Percentiles rank a stretch among this genome's conserved stretches.
Evolutionary conservation across 106 monocot species (phyloP).

Genomic region (Posidonia australis): DNA sequence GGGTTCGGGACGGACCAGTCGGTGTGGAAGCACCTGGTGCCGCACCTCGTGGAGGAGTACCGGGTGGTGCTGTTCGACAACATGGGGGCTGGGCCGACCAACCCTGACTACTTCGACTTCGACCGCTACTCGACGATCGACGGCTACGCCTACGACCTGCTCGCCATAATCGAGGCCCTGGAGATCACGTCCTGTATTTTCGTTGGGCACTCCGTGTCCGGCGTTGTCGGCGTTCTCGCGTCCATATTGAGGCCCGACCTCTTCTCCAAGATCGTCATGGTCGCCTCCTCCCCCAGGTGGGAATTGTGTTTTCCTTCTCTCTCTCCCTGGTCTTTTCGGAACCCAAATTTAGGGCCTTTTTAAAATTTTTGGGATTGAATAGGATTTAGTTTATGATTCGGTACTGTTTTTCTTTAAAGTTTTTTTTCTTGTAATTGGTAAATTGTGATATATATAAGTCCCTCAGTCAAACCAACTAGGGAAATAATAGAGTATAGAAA

Average conservation of each 20-base stretch:
- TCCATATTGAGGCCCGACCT: slow-evolving; percentile 86
- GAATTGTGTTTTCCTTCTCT: not conserved
- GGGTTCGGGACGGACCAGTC: slow-evolving; percentile 99
- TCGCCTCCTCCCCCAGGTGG: slow-evolving; percentile 82
- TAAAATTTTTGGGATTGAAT: too few species aligned
- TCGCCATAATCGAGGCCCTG: slow-evolving; percentile 72
- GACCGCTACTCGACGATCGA: slow-evolving; percentile 75
- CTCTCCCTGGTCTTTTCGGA: too few species aligned
- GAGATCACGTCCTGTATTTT: slow-evolving; percentile 46
- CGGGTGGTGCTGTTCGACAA: slow-evolving; percentile 86
- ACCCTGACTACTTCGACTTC: slow-evolving; percentile 99
- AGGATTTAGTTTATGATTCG: too few species aligned
- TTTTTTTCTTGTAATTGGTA: too few species aligned
- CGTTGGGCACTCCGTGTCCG: slow-evolving; percentile 96
- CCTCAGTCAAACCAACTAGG: too few species aligned
- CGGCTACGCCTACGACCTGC: slow-evolving; percentile 85
- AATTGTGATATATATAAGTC: too few species aligned
- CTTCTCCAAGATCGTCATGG: slow-evolving; percentile 79
- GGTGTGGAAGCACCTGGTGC: slow-evolving; percentile 94
- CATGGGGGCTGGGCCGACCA: slow-evolving; percentile 96
- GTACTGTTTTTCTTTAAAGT: too few species aligned
- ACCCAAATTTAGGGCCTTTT: too few species aligned
- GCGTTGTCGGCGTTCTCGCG: slow-evolving; percentile 62
- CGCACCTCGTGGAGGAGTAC: slow-evolving; percentile 67
- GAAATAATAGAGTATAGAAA: too few species aligned